Conservation (phyloP, 2,329 filamentous ascomycete species). For the Periconia sp. region DNA sequence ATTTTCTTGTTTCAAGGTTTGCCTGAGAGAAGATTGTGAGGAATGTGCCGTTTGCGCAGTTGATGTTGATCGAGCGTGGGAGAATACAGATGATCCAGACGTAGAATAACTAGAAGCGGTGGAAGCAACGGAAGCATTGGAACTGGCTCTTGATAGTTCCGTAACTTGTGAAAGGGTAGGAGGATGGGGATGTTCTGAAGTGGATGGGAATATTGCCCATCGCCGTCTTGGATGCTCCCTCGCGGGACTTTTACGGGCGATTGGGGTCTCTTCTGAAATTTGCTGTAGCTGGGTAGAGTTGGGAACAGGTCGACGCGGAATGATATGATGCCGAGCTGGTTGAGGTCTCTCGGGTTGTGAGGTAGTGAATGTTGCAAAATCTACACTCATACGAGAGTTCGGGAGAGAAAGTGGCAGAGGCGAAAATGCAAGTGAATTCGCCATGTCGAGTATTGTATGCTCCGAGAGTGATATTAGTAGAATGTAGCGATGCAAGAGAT, state of each 20-base stretch:
- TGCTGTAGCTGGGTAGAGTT: constrained; percentile 3
- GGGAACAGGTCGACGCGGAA: constrained; percentile 1
- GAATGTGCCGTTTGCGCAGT: constrained; percentile 3
- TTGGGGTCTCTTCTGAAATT: constrained; percentile 10
- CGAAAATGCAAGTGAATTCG: constrained; percentile 13
- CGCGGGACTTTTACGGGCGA: neutral
- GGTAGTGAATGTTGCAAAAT: constrained; percentile 19
- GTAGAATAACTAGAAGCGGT: constrained; percentile 14
- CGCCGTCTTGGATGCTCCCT: constrained; percentile 10
- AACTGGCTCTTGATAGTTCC: constrained; percentile 11
- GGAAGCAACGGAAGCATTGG: constrained; percentile 12
- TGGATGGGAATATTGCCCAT: constrained; percentile 7
- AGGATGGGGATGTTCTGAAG: neutral
- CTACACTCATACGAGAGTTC: constrained; percentile 23
- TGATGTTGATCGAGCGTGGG: constrained; percentile 4
- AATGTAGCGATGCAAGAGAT: neutral
- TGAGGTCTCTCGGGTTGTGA: constrained; percentile 3
- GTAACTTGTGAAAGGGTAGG: neutral
- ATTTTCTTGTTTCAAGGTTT: neutral
- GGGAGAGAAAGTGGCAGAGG: constrained; percentile 24
- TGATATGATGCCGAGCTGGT: neutral
- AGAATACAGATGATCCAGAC: constrained; percentile 12
- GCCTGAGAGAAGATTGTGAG: constrained; percentile 3
- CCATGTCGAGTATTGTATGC: constrained; percentile 16
- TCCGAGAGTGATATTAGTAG: neutral